Conservation (phyloP, 179 eudicot species). For the Spergularia azorica region DNA sequence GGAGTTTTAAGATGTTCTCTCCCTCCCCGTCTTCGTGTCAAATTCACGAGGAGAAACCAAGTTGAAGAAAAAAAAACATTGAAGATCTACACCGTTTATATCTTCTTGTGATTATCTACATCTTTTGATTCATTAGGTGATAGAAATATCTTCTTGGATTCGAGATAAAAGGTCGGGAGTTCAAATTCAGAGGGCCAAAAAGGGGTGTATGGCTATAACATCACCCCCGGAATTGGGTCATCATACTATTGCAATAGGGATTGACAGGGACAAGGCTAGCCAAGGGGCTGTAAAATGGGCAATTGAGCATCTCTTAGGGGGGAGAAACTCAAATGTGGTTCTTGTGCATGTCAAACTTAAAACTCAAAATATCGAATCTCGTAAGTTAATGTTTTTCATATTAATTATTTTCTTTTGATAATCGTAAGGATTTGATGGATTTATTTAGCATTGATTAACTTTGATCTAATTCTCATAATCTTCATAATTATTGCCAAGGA, state of each 20-base stretch:
- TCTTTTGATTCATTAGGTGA: not conserved
- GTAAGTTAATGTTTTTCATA: conserved; percentile 32
- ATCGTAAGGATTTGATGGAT: no score
- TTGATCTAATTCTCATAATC: no score
- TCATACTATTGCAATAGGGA: conserved; percentile 42
- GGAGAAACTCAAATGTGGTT: conserved; percentile 22
- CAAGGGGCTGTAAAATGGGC: conserved; percentile 78
- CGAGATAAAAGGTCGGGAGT: no score
- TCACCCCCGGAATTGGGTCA: conserved; percentile 13
- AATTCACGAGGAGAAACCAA: not conserved
- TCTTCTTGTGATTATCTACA: not conserved
- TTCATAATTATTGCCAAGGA: no score
- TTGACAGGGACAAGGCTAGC: conserved; percentile 74
- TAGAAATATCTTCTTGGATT: no score
- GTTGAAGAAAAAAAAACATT: not conserved
- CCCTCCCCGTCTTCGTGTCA: not conserved
- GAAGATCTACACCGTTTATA: no score
- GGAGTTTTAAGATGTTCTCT: not conserved
- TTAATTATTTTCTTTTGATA: not conserved
- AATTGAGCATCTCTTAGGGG: conserved; percentile 45
- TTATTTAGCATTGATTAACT: no score
- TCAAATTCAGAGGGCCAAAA: no score
- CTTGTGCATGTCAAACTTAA: conserved; percentile 54
- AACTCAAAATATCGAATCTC: conserved; percentile 26
- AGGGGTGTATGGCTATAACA: conserved; percentile 15